Conservation (phyloP, 345 rosid species). For the Euclidium syriacum region DNA sequence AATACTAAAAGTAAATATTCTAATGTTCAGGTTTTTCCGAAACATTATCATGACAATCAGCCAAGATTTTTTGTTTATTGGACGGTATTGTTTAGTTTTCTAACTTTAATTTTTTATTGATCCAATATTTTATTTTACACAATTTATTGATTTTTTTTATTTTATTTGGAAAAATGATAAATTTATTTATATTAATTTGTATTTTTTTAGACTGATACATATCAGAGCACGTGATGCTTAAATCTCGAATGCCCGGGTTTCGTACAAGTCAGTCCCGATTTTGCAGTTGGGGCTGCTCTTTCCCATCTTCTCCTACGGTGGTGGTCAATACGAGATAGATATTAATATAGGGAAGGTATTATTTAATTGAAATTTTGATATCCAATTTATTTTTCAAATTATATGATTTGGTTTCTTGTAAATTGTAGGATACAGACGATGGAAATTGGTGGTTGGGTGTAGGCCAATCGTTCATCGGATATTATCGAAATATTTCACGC, state of each 20-base stretch:
- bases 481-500: constrained; percentile 69
- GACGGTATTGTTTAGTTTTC: constrained; percentile 39
- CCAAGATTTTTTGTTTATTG: constrained; percentile 78
- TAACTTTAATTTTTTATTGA: no score
- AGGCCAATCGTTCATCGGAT: constrained; percentile 62
- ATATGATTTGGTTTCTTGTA: background rate
- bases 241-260: constrained; percentile 76
- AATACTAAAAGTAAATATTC: constrained; percentile 8
- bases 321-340: constrained; percentile 65
- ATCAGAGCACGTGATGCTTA: constrained; percentile 76
- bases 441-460: constrained; percentile 88
- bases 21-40: constrained; percentile 88
- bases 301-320: constrained; percentile 47
- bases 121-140: no score
- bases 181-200: background rate
- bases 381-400: no score
- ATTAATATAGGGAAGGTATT: constrained; percentile 76
- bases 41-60: constrained; percentile 73
- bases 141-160: no score
- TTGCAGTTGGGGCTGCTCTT: constrained; percentile 78
- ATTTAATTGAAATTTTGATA: no score
- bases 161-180: no score
- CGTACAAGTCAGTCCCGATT: constrained; percentile 57
- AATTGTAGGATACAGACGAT: constrained; percentile 46
- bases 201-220: constrained; percentile 58